These are phyloP conservation scores for Pilaira anomala DNA, from an alignment of 192 early-diverging fungal genomes.

Conservation along the genomic window DNA sequence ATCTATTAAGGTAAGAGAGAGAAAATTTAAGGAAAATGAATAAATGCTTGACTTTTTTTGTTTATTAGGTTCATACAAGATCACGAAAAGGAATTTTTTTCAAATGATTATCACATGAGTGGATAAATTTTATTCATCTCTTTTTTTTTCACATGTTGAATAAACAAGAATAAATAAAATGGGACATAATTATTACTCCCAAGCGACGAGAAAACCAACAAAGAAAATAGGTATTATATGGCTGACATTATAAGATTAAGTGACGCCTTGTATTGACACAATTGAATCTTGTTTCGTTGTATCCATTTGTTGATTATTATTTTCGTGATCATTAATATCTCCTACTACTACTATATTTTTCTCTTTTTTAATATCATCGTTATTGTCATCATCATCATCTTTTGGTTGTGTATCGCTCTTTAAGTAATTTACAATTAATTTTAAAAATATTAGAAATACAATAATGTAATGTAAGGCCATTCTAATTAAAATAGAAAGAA, in stretches of 20 bases:
- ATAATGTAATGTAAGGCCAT: slow-evolving; percentile 13
- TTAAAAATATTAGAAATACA: background rate
- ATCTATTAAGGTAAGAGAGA: slow-evolving; percentile 71
- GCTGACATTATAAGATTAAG: background rate
- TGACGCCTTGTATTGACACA: too few relatives aligned
- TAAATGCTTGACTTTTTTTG: background rate
- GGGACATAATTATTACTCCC: background rate
- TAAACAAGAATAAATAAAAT: background rate
- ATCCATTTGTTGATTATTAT: background rate
- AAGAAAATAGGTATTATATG: background rate
- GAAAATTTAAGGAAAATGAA: background rate
- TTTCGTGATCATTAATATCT: background rate
- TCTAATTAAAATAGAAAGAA: background rate
- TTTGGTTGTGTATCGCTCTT: background rate
- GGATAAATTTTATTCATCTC: background rate
- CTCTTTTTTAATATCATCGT: background rate
- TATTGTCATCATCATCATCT: background rate
- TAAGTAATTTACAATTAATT: background rate
- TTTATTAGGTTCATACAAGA: slow-evolving; percentile 61
- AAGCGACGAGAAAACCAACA: background rate
- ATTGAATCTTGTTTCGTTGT: background rate
- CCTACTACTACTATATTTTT: too few relatives aligned
- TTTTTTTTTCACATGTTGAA: background rate
- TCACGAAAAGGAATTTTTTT: slow-evolving; percentile 62
- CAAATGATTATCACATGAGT: slow-evolving; percentile 10